Evolutionary conservation across 129 eudicot species (phyloP).

Genomic region (Saposhnikovia divaricata): DNA sequence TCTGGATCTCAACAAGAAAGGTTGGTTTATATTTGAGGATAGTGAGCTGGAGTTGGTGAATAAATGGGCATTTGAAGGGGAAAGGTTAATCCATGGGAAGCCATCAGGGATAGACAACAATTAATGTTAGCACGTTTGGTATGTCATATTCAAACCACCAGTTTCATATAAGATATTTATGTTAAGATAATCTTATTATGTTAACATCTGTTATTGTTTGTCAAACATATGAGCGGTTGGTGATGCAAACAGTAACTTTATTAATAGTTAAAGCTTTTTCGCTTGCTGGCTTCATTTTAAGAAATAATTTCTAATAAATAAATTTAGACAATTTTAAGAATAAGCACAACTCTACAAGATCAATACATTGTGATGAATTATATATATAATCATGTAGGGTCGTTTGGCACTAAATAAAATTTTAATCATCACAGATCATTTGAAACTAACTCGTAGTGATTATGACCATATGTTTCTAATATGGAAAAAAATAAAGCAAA

Average conservation of each 20-base stretch:
- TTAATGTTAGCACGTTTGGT: conserved; percentile 96
- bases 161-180: not conserved
- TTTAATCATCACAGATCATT: not conserved
- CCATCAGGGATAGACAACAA: conserved; percentile 99
- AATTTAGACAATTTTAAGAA: not conserved
- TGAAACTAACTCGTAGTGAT: not conserved
- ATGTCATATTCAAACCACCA: conserved; percentile 21
- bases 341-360: not conserved
- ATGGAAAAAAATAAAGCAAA: not conserved
- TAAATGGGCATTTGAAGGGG: conserved; percentile 98
- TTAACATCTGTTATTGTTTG: not conserved
- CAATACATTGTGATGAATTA: not conserved
- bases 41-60: conserved; percentile 69
- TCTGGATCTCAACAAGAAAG: conserved; percentile 51
- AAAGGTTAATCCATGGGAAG: conserved; percentile 94
- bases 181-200: not conserved
- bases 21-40: conserved; percentile 70
- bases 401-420: not conserved
- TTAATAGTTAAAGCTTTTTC: not conserved
- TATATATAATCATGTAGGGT: not conserved
- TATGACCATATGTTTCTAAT: not conserved
- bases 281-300: not conserved
- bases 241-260: not conserved
- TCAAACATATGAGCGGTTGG: not conserved
- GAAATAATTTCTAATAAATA: not conserved